Base-by-base conservation (phyloP, 441 rosid genomes). In the Euphorbia corollata region DNA sequence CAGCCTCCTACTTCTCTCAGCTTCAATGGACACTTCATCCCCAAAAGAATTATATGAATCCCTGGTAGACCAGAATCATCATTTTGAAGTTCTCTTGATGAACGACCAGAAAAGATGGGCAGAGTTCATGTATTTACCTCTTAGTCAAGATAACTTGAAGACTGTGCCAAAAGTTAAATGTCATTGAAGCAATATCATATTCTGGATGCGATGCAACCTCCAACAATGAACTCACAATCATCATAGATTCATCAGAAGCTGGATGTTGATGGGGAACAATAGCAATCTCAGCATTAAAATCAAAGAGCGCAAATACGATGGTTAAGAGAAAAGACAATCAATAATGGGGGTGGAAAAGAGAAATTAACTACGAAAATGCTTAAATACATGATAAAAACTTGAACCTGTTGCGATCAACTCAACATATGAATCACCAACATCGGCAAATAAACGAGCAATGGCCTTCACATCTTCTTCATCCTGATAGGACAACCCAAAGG, bases 401-500 rank as follows among this genome's bases (percentile, higher is more conserved):
- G 34, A 84, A 90, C 99, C 99, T 66, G 91, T 85, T 63, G 99
- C 98, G 70, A 95, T 91, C 78, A 92, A 78, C 78, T 95, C 98
- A 47, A 92, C 95, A 74, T 95, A 95, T 59, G 97, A 88, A 87
- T 95, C 99, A 39, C 99, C 99, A 82, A 92, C 85, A 75, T 92
- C 99, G 67, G 99, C 96, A 69, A 95, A 90, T 77, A 95, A 84
- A 65, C 98, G 87, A 78, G 95, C 99, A 68, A 95, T 91, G 71
- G 99, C 98, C 80, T 92, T 95, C 79, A 92, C 87, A 82, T 92
- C 99, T 82, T 95, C 99, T 73, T 92, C 99, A 75, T 95, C 98
- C 98, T 94, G 86, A 73, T 65, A 78, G 75, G 65, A 73, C 68
- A 47, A 71, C 70, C 54, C 38, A 38, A 57, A 43, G 7, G 53